Conservation (phyloP, 2,329 filamentous ascomycete genomes). For the Bipolaris gigantea region DNA sequence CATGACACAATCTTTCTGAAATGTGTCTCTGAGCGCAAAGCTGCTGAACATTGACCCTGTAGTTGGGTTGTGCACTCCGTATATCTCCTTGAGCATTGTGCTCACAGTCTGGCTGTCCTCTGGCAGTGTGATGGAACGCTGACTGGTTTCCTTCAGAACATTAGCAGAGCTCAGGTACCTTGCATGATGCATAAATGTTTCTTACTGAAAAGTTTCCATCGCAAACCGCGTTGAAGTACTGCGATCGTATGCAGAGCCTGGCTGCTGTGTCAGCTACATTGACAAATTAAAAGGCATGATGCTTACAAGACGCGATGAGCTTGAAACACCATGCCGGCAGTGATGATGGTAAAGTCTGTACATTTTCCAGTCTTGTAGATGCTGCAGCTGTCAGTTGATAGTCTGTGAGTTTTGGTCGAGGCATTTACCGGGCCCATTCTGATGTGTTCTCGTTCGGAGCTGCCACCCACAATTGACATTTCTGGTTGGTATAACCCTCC, state of each 20-base stretch:
- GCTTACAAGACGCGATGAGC: conserved; percentile 26
- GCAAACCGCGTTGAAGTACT: conserved; percentile 27
- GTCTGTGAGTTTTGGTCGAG: neutral
- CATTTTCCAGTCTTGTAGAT: conserved; percentile 22
- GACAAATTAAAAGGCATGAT: neutral
- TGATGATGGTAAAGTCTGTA: conserved; percentile 26
- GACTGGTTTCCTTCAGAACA: conserved; percentile 13
- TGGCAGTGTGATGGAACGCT: conserved; percentile 14
- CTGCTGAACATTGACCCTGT: conserved; percentile 26
- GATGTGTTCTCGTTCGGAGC: neutral
- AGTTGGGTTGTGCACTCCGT: conserved; percentile 17
- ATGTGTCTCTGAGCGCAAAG: conserved; percentile 16
- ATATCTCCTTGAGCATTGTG: conserved; percentile 23
- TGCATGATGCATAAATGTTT: neutral
- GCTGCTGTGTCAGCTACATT: neutral
- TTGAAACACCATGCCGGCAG: conserved; percentile 16
- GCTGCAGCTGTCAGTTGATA: conserved; percentile 8
- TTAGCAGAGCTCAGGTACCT: conserved; percentile 1
- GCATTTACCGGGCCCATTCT: conserved; percentile 16
- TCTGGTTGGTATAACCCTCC: conserved; percentile 4
- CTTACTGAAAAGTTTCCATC: conserved; percentile 19
- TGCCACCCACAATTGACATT: conserved; percentile 6
- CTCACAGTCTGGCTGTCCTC: conserved; percentile 17
- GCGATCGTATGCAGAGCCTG: conserved; percentile 21
- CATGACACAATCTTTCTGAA: conserved; percentile 20